Conservation (phyloP, 2,329 filamentous ascomycete genomes). For the Aspergillus ruber region DNA sequence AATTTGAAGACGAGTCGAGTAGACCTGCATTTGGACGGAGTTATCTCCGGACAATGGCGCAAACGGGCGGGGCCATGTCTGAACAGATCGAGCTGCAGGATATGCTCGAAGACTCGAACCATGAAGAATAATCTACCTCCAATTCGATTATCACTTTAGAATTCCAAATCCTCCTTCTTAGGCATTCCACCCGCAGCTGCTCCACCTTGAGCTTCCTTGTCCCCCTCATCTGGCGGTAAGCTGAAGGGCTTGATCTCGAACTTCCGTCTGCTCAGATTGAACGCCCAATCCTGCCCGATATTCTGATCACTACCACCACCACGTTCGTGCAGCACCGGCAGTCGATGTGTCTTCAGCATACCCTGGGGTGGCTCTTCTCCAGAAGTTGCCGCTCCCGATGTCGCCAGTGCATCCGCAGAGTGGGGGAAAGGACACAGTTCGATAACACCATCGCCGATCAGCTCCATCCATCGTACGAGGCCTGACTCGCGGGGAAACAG, state of each 20-base stretch:
- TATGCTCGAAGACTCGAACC: constrained; percentile 45
- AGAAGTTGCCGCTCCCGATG: constrained; percentile 49
- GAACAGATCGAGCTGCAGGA: constrained; percentile 60
- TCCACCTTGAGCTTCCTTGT: constrained; percentile 55
- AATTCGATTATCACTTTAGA: constrained; percentile 41
- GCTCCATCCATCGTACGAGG: constrained; percentile 77
- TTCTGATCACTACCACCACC: constrained; percentile 69
- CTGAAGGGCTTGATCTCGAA: constrained; percentile 84
- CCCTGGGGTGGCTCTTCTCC: constrained; percentile 77
- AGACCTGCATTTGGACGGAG: constrained; percentile 48
- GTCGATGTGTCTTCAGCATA: constrained; percentile 71
- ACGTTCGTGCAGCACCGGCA: constrained; percentile 82
- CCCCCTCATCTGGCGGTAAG: constrained; percentile 77
- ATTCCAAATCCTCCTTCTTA: constrained; percentile 66
- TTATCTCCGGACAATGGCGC: constrained; percentile 53
- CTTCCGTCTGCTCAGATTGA: constrained; percentile 76
- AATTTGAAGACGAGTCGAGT: constrained; percentile 36
- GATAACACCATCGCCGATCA: constrained; percentile 75
- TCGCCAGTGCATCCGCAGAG: constrained; percentile 45
- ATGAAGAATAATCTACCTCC: constrained; percentile 23
- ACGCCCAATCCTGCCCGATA: constrained; percentile 79
- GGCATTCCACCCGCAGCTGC: constrained; percentile 41
- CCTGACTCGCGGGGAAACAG: constrained; percentile 71
- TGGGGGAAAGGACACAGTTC: constrained; percentile 72
- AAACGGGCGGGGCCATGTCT: constrained; percentile 48